phyloP scores from a whole-genome alignment of 2,329 filamentous ascomycete genomes.

The Macrophomina phaseolina region DNA sequence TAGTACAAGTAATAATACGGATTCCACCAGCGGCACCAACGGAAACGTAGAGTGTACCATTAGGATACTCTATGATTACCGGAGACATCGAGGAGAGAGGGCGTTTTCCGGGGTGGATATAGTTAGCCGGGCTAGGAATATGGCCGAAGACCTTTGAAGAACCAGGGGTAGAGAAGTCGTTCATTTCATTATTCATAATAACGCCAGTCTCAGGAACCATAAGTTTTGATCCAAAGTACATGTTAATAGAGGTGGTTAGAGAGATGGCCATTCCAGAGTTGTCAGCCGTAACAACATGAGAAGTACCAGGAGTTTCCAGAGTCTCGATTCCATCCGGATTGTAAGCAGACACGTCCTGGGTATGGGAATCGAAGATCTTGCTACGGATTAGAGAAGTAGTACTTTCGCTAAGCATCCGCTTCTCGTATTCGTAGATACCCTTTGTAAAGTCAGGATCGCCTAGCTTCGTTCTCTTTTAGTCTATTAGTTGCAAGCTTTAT shows the following conservation, averaged over 20 bases:
- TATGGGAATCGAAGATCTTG: slow-evolving; percentile 74
- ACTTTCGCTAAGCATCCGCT: slow-evolving; percentile 66
- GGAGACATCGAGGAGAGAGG: slow-evolving; percentile 84
- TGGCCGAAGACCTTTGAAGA: slow-evolving; percentile 83
- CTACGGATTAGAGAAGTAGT: slow-evolving; percentile 65
- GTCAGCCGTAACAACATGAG: slow-evolving; percentile 76
- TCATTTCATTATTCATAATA: slow-evolving; percentile 67
- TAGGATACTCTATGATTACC: slow-evolving; percentile 72
- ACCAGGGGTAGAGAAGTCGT: slow-evolving; percentile 84
- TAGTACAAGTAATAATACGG: slow-evolving; percentile 79
- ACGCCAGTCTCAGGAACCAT: slow-evolving; percentile 86
- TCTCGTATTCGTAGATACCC: slow-evolving; percentile 68
- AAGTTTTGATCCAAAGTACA: slow-evolving; percentile 80
- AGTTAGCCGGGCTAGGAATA: slow-evolving; percentile 79
- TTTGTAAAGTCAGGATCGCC: slow-evolving; percentile 80
- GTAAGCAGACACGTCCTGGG: slow-evolving; percentile 76
- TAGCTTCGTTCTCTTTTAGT: slow-evolving; percentile 65
- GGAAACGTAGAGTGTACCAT: slow-evolving; percentile 70
- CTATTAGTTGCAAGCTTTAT: not conserved
- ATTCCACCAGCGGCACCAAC: slow-evolving; percentile 81
- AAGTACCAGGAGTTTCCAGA: slow-evolving; percentile 74
- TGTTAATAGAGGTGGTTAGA: slow-evolving; percentile 85
- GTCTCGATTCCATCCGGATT: slow-evolving; percentile 70
- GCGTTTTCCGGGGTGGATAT: slow-evolving; percentile 78
- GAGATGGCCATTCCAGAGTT: slow-evolving; percentile 75